Evolutionary conservation across 2,329 filamentous ascomycete species (phyloP), one percentile per base, ranked within the genome.

Genomic region (Polytolypa hystricis): DNA sequence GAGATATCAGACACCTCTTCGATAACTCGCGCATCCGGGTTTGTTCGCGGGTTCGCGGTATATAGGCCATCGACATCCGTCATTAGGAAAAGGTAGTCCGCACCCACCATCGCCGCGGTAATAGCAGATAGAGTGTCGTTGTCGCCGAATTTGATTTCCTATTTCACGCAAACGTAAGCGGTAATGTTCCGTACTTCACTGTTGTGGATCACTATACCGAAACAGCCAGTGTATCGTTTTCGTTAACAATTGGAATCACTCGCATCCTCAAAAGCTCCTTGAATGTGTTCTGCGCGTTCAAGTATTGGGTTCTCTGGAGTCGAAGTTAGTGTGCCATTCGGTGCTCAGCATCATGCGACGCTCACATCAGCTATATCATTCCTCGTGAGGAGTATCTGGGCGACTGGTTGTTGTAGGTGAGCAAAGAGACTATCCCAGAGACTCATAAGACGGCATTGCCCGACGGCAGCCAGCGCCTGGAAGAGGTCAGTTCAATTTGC

Each of bases 131-230:
- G 70, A 2, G 91, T 98, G 60, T 98, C 91, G 52, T 98, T 98
- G 68, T 98, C 91, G 47, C 91, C 91, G 55, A 98, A 98, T 68
- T 96, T 96, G 65, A 98, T 98, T 71, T 98, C 91, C 55, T 66
- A 37, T 9, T 27, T n/a, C 14, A 25, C 4, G 21, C n/a, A 16
- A 11, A 39, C 16, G 33, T 18, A 25, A 19, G 10, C 14, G 16
- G 28, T 12, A 2, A n/a, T 29, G 28, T 12, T 21, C 12, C 11
- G 9, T n/a, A 7, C 15, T 37, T 10, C 31, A 15, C n/a, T n/a
- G 15, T 4, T 14, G n/a, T 27, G 12, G 8, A 4, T 10, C 11
- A 30, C 42, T 61, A 19, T 61, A 70, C 66, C 30, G 89, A 84
- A 46, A 98, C 91, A 16, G 87, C 85, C 37, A 98, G 67, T 2